phyloP scores from a whole-genome alignment of 2,329 filamentous ascomycete genomes.

The Aspergillus thermomutatus region DNA sequence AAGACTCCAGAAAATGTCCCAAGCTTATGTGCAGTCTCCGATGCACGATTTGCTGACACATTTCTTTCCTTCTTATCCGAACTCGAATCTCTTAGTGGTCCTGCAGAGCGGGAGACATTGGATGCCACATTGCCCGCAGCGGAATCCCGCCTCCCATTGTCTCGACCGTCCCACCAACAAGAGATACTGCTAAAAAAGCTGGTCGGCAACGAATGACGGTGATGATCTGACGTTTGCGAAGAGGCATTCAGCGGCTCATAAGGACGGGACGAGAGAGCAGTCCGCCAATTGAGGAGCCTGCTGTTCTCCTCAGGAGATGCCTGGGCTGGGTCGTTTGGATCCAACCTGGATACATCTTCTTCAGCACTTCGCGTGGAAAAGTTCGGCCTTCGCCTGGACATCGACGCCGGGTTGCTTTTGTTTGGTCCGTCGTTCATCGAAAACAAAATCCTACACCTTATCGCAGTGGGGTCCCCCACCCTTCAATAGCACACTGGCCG shows the following conservation, averaged over 20 bases:
- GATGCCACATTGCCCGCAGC: conserved; percentile 7
- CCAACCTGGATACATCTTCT: conserved; percentile 37
- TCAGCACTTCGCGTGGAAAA: conserved; percentile 38
- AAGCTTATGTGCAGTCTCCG: conserved; percentile 56
- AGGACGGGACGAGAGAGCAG: conserved; percentile 18
- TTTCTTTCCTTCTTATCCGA: conserved; percentile 31
- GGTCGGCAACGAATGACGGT: conserved; percentile 16
- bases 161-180: conserved; percentile 22
- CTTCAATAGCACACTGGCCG: not conserved
- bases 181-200: conserved; percentile 24
- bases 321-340: conserved; percentile 26
- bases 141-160: conserved; percentile 7
- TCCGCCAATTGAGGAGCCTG: conserved; percentile 20
- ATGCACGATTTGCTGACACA: conserved; percentile 21
- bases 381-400: conserved; percentile 36
- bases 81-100: conserved; percentile 23
- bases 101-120: conserved; percentile 14
- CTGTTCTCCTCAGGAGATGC: conserved; percentile 20
- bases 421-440: conserved; percentile 22
- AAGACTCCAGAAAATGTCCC: conserved; percentile 77
- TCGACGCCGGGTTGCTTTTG: conserved; percentile 20
- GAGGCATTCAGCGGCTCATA: conserved; percentile 23
- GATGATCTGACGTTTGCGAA: conserved; percentile 11
- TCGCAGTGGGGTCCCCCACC: not conserved
- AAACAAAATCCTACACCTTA: conserved; percentile 3